phyloP scores from a whole-genome alignment of 805 yeast genomes.

The Starmerella potacharoeniae region DNA sequence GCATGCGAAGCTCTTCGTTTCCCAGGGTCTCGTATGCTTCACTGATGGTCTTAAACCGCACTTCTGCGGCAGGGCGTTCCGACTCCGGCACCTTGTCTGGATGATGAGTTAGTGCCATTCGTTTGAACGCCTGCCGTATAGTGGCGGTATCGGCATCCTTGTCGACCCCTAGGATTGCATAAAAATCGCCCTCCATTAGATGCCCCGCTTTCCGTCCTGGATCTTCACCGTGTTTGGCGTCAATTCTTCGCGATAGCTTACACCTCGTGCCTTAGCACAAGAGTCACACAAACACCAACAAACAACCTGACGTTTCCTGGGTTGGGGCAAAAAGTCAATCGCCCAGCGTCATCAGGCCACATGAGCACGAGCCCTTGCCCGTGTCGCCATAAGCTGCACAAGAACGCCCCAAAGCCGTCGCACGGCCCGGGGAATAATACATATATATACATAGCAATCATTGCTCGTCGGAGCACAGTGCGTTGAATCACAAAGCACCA shows the following conservation, averaged over 20 bases:
- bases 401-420: not conserved
- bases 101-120: slow-evolving; percentile 69
- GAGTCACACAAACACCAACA: not conserved
- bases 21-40: slow-evolving; percentile 76
- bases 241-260: not conserved
- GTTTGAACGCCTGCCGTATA: slow-evolving; percentile 74
- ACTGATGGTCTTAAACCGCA: slow-evolving; percentile 67
- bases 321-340: not conserved
- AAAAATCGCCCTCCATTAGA: slow-evolving; percentile 29
- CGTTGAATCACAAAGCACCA: slow-evolving; percentile 20
- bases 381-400: too few species aligned
- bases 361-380: too few species aligned
- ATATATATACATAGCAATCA: not conserved
- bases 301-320: not conserved
- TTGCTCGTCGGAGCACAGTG: too few species aligned
- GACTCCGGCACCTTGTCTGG: slow-evolving; percentile 77
- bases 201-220: too few species aligned
- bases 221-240: not conserved
- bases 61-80: slow-evolving; percentile 59
- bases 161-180: slow-evolving; percentile 61
- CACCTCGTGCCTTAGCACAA: not conserved
- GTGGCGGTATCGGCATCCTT: slow-evolving; percentile 55
- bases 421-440: not conserved
- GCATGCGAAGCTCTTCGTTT: slow-evolving; percentile 39
- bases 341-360: too few species aligned